Percentiles rank a stretch among this genome's conserved stretches.
phyloP scores from a whole-genome alignment of 805 yeast genomes.

The Jamesozyma lodderae region DNA sequence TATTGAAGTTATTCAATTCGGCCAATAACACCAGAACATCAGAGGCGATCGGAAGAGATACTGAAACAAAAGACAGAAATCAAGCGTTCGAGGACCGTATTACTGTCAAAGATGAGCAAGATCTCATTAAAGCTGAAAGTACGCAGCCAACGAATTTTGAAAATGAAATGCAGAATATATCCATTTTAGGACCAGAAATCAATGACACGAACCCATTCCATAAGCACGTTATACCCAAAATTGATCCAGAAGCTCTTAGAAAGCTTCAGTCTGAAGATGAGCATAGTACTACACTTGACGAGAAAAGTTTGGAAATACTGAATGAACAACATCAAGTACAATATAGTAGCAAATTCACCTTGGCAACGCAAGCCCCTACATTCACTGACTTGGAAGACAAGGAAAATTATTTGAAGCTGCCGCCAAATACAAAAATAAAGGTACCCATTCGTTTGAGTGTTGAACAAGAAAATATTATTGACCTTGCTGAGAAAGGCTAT shows the following conservation, averaged over 20 bases:
- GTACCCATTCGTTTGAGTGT: constrained; percentile 35
- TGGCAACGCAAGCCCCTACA: constrained; percentile 27
- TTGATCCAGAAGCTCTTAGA: constrained; percentile 9
- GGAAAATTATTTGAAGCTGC: constrained; percentile 11
- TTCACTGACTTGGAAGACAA: constrained; percentile 7
- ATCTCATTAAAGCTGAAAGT: background rate
- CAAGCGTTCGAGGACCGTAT: background rate
- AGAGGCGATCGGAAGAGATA: too few relatives aligned
- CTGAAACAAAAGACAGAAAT: too few relatives aligned
- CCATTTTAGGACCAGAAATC: background rate
- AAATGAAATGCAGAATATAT: background rate
- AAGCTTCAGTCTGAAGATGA: constrained; percentile 3
- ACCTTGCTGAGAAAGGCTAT: constrained; percentile 52
- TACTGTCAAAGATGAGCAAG: background rate
- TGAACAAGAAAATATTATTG: constrained; percentile 60
- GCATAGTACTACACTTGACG: background rate
- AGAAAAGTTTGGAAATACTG: constrained; percentile 7
- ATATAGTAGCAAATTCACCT: constrained; percentile 23
- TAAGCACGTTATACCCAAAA: background rate
- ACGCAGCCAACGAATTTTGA: background rate
- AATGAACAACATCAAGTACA: constrained; percentile 6
- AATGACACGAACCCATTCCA: background rate
- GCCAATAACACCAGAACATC: too few relatives aligned
- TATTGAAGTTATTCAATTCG: too few relatives aligned
- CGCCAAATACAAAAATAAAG: constrained; percentile 20